Base-by-base conservation (phyloP, 1,284 basidiomycete genomes). In the Microbotryum violaceum region DNA sequence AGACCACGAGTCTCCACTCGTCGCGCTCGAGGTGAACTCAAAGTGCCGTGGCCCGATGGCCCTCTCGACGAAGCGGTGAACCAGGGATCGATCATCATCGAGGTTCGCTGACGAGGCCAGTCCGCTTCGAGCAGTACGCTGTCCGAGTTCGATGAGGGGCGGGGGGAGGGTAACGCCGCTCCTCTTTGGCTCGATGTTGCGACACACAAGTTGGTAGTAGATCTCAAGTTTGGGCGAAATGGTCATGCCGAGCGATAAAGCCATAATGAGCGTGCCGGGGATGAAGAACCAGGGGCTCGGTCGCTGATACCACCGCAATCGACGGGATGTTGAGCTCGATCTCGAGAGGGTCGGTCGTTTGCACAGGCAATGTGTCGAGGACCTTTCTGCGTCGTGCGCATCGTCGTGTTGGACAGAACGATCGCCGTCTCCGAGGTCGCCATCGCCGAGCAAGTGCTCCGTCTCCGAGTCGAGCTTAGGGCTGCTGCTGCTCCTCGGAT, bases 161-260 rank as follows among this genome's bases (percentile, higher is more conserved):
- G 60, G 57, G 0, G 65, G 60, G 31, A 54, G 21, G 12, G 65
- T 55, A 6, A 61, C 57, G 57, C 54, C 55, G 8, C 42, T 46
- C 23, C 45, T 25, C 4, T 33, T 44, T 16, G 58, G 49, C 12
- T 48, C 58, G 37, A 67, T 55, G 16, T 58, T 25, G 27, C 62
- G 52, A 37, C 69, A 70, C 49, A 70, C 52, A 20, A 70, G 51
- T 25, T 70, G 65, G 21, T 54, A 61, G 56, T 64, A 67, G 50
- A 69, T 65, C 18, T 69, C 69, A 29, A 71, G 57, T 49, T 66
- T 69, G 4, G 69, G 65, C 0, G 61, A 57, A 49, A 60, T 58
- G 6, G 58, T 66, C 55, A 65, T 60, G 21, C 66, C 64, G 53
- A 69, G 57, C 25, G 60, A 55, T 31, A 71, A 45, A 1, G 69